phyloP scores from a whole-genome alignment of 83 land plant species.

The Isoetes engelmannii region DNA sequence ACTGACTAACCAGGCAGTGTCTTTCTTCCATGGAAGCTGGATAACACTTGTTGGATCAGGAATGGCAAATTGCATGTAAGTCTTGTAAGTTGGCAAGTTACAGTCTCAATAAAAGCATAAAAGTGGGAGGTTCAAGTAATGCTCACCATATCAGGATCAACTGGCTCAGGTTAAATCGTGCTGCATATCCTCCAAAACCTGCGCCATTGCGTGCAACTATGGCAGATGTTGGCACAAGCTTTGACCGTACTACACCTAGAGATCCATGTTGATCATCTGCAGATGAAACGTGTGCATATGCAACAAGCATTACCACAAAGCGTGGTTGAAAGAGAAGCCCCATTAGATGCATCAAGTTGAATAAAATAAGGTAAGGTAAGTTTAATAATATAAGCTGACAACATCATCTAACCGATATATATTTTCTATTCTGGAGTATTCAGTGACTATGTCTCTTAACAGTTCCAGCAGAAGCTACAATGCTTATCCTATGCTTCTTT shows the following conservation, averaged over 20 bases:
- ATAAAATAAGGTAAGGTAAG: too few relatives aligned
- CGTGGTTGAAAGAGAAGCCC: too few relatives aligned
- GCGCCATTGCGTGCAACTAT: conserved; percentile 24
- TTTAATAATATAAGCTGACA: too few relatives aligned
- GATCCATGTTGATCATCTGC: conserved; percentile 25
- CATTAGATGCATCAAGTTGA: too few relatives aligned
- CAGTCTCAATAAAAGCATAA: not conserved
- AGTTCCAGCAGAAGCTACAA: too few relatives aligned
- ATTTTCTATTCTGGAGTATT: too few relatives aligned
- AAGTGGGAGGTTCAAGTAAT: not conserved
- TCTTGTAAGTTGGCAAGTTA: not conserved
- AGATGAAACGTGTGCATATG: too few relatives aligned
- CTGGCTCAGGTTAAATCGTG: conserved; percentile 25
- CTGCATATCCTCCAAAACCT: conserved; percentile 34
- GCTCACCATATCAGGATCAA: conserved; percentile 29
- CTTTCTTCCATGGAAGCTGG: conserved; percentile 28
- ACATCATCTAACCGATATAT: too few relatives aligned
- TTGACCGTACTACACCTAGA: conserved; percentile 28
- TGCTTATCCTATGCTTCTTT: too few relatives aligned
- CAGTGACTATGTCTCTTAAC: too few relatives aligned
- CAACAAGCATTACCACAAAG: not conserved
- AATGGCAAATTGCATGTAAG: conserved; percentile 29
- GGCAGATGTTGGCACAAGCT: conserved; percentile 29
- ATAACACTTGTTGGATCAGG: conserved; percentile 28
- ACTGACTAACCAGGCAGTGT: conserved; percentile 35